Base-by-base conservation (phyloP, 2,329 filamentous ascomycete species). In the Clonostachys solani region DNA sequence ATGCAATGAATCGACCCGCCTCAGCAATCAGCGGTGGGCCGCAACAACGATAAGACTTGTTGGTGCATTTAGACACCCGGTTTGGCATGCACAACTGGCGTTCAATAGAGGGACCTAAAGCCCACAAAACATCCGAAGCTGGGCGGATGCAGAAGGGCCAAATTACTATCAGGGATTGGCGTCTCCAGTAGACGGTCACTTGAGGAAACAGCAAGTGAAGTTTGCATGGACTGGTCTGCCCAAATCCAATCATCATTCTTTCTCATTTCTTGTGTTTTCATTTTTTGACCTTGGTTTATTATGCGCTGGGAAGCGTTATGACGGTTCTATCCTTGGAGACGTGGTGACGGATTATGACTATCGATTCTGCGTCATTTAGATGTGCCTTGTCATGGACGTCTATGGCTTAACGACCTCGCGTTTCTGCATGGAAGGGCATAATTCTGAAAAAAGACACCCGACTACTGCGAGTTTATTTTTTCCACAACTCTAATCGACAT, bases 1-100 rank as follows among this genome's bases (percentile, higher is more conserved):
- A 80, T 43, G 56, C 71, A 16, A 67, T 78, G 60, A 74, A 63
- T 52, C 73, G 75, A 52, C 65, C 74, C 46, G 65, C 72, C 35
- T 65, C 72, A 35, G 68, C 75, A 4, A 63, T 70, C 18, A 66
- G 78, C 47, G 62, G 68, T 45, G 65, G 70, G 29, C 60, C 65
- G 19, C 59, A 69, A 45, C 63, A 68, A 52, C 65, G 70, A 54
- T 73, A 64, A 58, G 23, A 10, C 23, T 29, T 29, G 23, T 54
- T 45, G 16, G 46, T 40, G 47, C 45, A 29, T 29, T 29, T 29
- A 29, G 23, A 10, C 23, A 29, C 23, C 23, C 23, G 23, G 23
- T 9, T 8, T 6, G 23, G 23, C 10, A 45, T 46, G 43, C 45
- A 42, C 46, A 42, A 17, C 37, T 47, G 46, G 45, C 40, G 12